Conservation (phyloP, 2,329 filamentous ascomycete species). For the Diaporthe vexans region DNA sequence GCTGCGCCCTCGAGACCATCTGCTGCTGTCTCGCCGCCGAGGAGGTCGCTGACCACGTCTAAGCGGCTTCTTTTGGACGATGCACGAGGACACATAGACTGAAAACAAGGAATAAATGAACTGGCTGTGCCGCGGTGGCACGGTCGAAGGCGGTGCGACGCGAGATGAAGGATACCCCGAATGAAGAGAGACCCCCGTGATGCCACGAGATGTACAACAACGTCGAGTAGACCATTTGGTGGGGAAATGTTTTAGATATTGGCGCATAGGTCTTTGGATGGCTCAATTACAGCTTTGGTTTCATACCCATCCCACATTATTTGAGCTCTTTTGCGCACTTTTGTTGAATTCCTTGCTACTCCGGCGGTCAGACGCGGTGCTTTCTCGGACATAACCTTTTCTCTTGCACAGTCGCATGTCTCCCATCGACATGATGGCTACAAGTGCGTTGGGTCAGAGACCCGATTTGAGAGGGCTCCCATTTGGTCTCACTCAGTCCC, state of each 20-base stretch:
- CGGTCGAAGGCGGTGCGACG: not conserved
- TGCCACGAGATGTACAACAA: not conserved
- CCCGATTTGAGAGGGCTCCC: not conserved
- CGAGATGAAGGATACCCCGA: slow-evolving; percentile 25
- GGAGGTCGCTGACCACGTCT: slow-evolving; percentile 44
- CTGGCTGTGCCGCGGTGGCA: not conserved
- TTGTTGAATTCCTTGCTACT: not conserved
- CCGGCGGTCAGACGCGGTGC: not conserved
- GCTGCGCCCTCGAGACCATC: slow-evolving; percentile 39
- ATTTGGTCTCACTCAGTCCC: not conserved
- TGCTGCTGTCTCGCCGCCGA: slow-evolving; percentile 47
- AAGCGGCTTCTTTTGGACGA: slow-evolving; percentile 36
- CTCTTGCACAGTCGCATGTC: not conserved
- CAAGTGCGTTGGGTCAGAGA: not conserved
- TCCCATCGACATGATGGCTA: not conserved
- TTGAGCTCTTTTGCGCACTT: not conserved
- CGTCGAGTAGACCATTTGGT: slow-evolving; percentile 34
- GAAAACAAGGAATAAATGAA: not conserved
- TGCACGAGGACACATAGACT: not conserved
- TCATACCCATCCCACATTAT: not conserved
- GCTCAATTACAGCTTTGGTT: slow-evolving; percentile 4
- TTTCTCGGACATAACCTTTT: not conserved
- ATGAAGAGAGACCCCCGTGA: not conserved
- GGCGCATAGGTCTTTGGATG: slow-evolving; percentile 3
- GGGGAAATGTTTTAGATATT: slow-evolving; percentile 18